A percentile compares a stretch with the other conserved stretches of the same genome.
These are phyloP conservation scores for Gentiana straminea DNA, from an alignment of 257 asterid genomes.

Conservation along the genomic window DNA sequence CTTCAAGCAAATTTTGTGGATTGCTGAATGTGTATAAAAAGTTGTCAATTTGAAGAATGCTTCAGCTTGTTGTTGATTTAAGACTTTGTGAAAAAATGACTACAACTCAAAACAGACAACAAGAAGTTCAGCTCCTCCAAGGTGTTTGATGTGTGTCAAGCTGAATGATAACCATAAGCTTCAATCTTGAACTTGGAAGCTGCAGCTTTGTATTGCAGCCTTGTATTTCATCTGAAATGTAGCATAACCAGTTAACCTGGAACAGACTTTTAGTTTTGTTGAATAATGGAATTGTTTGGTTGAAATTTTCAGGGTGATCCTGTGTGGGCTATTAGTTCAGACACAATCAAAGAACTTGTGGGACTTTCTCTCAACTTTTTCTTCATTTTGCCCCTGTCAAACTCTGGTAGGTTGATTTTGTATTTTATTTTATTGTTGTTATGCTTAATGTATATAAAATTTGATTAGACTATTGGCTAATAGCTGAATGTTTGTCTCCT, in stretches of 20 bases:
- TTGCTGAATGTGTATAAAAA: not conserved
- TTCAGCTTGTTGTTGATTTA: not conserved
- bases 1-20: not conserved
- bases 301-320: conserved; percentile 80
- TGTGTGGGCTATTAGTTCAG: conserved; percentile 82
- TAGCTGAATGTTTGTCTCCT: not conserved
- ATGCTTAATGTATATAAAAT: not conserved
- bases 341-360: conserved; percentile 54
- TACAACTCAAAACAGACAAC: no score
- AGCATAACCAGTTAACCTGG: no score
- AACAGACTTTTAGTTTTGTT: no score
- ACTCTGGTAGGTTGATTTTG: conserved; percentile 41
- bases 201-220: no score
- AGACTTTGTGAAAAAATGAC: no score
- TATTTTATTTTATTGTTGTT: not conserved
- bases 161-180: no score
- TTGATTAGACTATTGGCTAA: not conserved
- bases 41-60: not conserved
- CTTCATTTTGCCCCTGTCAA: conserved; percentile 65
- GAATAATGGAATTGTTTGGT: no score
- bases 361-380: conserved; percentile 91
- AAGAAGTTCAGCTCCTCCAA: no score
- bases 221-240: no score
- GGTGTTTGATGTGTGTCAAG: no score
- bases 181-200: no score